Evolutionary conservation across 257 asterid species (phyloP).

Genomic region (Nicotiana sylvestris): DNA sequence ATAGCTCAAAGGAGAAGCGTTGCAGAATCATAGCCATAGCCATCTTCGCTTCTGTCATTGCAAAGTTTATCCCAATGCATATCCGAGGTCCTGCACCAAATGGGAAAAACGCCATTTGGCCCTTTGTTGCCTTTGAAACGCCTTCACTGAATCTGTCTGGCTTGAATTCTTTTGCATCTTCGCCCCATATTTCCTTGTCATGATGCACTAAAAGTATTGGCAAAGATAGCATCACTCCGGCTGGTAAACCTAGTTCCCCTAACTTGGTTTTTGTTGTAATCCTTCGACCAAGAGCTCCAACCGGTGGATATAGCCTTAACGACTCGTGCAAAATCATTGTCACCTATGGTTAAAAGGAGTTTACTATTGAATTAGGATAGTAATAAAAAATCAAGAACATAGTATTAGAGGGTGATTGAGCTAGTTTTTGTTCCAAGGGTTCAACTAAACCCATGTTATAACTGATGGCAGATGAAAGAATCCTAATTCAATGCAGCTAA

Average conservation of each 20-base stretch:
- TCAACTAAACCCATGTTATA: not conserved
- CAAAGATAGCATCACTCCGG: not conserved
- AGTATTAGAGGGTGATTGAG: too few relatives aligned
- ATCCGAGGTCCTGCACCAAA: conserved; percentile 19
- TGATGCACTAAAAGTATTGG: conserved; percentile 13
- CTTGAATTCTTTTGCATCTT: conserved; percentile 20
- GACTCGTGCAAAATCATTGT: conserved; percentile 26
- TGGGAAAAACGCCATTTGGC: conserved; percentile 11
- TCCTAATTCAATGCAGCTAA: too few relatives aligned
- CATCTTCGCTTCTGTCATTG: conserved; percentile 17
- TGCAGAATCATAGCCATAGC: conserved; percentile 16
- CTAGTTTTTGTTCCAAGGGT: too few relatives aligned
- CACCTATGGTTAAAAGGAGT: not conserved
- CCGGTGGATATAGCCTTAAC: conserved; percentile 22
- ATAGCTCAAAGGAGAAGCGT: conserved; percentile 16
- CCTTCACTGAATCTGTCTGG: conserved; percentile 21
- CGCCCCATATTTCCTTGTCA: conserved; percentile 17
- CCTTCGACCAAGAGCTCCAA: not conserved
- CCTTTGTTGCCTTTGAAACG: conserved; percentile 9
- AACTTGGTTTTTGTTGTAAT: not conserved
- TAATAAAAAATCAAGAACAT: too few relatives aligned
- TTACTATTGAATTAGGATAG: not conserved
- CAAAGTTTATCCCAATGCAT: conserved; percentile 15
- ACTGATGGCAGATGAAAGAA: too few relatives aligned
- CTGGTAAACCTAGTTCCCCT: conserved; percentile 11